Conservation (phyloP, 768 basidiomycete genomes). For the Boletellus ananiceps region DNA sequence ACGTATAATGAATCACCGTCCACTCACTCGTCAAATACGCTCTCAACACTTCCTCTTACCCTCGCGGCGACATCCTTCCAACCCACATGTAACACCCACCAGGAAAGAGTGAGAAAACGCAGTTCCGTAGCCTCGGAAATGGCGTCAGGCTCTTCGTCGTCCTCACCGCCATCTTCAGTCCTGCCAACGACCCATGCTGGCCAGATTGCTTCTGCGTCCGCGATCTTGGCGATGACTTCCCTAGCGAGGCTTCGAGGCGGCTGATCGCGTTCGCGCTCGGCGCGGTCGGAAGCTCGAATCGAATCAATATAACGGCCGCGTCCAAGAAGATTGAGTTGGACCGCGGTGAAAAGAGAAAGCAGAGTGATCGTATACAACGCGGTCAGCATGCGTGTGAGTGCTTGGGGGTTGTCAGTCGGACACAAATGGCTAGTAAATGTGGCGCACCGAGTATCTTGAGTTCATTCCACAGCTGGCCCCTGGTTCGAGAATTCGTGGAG, state of each 20-base stretch:
- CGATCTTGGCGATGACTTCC: conserved; percentile 23
- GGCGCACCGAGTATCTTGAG: too few relatives aligned
- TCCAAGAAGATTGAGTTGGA: conserved; percentile 84
- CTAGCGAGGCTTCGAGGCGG: conserved; percentile 31
- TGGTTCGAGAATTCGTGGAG: conserved; percentile 43
- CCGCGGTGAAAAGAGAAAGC: conserved; percentile 77
- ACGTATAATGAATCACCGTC: conserved; percentile 1
- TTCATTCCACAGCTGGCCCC: conserved; percentile 87
- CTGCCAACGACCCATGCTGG: conserved; percentile 21
- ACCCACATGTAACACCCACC: conserved; percentile 91
- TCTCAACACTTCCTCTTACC: conserved; percentile 70
- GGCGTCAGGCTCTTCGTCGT: conserved; percentile 27
- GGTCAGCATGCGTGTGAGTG: conserved; percentile 83
- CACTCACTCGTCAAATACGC: conserved; percentile 78
- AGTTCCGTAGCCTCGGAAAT: conserved; percentile 67
- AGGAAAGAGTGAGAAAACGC: conserved; percentile 74
- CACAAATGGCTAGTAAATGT: too few relatives aligned
- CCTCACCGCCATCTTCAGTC: conserved; percentile 27
- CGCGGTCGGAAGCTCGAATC: conserved; percentile 54
- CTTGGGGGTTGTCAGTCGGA: conserved; percentile 36
- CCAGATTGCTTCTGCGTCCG: conserved; percentile 25
- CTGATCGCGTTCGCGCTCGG: conserved; percentile 47
- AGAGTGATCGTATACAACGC: too few relatives aligned
- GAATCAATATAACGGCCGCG: conserved; percentile 75
- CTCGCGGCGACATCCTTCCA: conserved; percentile 82